Evolutionary conservation across 2,329 filamentous ascomycete genomes (phyloP).

Genomic region (Penicillium sp.): DNA sequence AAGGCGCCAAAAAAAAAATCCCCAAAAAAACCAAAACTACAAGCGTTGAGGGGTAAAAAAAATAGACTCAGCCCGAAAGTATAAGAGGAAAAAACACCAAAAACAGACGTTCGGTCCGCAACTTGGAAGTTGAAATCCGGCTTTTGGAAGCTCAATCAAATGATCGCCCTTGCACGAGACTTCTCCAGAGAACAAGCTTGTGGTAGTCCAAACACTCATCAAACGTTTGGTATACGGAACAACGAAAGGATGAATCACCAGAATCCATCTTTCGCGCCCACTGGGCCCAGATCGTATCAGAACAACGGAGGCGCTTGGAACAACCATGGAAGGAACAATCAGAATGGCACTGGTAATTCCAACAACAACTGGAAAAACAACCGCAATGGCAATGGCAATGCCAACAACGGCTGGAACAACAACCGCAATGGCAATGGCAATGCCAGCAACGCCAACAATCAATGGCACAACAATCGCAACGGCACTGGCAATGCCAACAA

Average conservation of each 20-base stretch:
- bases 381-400: not conserved
- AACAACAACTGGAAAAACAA: not conserved
- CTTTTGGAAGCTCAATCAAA: slow-evolving; percentile 15
- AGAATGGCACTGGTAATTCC: not conserved
- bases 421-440: not conserved
- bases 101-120: slow-evolving; percentile 9
- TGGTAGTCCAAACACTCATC: slow-evolving; percentile 1
- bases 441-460: not conserved
- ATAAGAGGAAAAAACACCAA: not conserved
- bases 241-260: not conserved
- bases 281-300: not conserved
- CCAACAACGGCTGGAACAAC: not conserved
- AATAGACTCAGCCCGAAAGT: not conserved
- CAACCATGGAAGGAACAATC: slow-evolving; percentile 1
- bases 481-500: not conserved
- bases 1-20: not conserved
- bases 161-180: slow-evolving; percentile 8
- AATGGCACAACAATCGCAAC: not conserved
- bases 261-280: not conserved
- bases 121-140: slow-evolving; percentile 22
- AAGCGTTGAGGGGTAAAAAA: not conserved
- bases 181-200: not conserved
- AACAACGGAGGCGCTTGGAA: not conserved
- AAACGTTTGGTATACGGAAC: not conserved
- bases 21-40: slow-evolving; percentile 3